Conservation (phyloP, 768 basidiomycete genomes). For the Psilocybe cyanescens region DNA sequence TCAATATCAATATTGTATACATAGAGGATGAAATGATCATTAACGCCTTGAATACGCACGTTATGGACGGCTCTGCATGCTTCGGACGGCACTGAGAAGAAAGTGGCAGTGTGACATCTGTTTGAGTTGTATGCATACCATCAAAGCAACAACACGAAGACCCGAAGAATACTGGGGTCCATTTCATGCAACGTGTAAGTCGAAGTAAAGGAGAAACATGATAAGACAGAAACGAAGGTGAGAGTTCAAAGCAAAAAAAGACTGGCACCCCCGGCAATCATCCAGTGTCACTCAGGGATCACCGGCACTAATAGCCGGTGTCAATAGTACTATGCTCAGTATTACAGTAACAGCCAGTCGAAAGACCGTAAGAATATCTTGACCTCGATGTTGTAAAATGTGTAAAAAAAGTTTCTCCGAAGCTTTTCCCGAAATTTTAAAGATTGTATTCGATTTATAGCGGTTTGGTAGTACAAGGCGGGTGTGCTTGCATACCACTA, state of each 20-base stretch:
- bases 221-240: neutral
- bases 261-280: neutral
- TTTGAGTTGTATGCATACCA: constrained; percentile 3
- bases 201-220: constrained; percentile 7
- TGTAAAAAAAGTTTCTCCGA: too few relatives aligned
- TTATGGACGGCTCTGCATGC: neutral
- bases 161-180: constrained; percentile 1
- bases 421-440: too few relatives aligned
- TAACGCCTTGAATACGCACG: constrained; percentile 7
- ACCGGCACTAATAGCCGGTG: neutral
- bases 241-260: neutral
- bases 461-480: too few relatives aligned
- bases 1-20: neutral
- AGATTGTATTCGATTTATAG: too few relatives aligned
- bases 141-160: neutral
- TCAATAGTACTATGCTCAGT: too few relatives aligned
- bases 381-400: too few relatives aligned
- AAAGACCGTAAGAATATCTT: too few relatives aligned
- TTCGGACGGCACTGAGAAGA: neutral
- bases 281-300: neutral
- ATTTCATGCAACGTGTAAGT: constrained; percentile 14
- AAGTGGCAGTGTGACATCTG: constrained; percentile 3
- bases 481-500: too few relatives aligned
- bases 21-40: neutral
- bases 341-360: too few relatives aligned